These are phyloP conservation scores for Spinacia oleracea DNA, from an alignment of 179 eudicot species.

Conservation along the genomic window DNA sequence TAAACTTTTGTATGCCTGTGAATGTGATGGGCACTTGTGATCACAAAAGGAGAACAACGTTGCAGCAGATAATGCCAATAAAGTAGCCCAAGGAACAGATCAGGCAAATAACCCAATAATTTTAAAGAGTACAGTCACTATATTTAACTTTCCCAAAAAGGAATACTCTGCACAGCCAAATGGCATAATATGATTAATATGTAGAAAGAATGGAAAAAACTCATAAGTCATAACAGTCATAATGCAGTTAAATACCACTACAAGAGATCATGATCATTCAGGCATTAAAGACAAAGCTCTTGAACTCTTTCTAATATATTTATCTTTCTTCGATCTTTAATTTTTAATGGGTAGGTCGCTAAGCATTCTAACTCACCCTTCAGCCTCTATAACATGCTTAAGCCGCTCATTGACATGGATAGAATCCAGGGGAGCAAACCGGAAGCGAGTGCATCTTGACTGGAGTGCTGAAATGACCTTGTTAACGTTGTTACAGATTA, in stretches of 20 bases:
- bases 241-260: background rate
- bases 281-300: background rate
- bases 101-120: no score
- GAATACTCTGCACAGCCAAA: slow-evolving; percentile 5
- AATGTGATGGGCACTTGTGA: background rate
- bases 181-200: background rate
- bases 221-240: no score
- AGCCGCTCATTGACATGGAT: slow-evolving; percentile 82
- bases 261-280: background rate
- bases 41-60: background rate
- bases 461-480: slow-evolving; percentile 95
- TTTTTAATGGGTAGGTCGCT: background rate
- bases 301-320: background rate
- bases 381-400: slow-evolving; percentile 75
- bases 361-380: slow-evolving; percentile 54
- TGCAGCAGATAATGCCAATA: background rate
- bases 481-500: slow-evolving; percentile 93
- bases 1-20: background rate
- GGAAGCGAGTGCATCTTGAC: slow-evolving; percentile 93
- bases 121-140: background rate
- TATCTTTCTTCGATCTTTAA: no score
- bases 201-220: background rate
- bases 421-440: slow-evolving; percentile 93
- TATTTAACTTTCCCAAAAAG: background rate
- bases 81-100: background rate